Evolutionary conservation across 2,329 filamentous ascomycete species (phyloP).

Genomic region (Neofusicoccum sp.): DNA sequence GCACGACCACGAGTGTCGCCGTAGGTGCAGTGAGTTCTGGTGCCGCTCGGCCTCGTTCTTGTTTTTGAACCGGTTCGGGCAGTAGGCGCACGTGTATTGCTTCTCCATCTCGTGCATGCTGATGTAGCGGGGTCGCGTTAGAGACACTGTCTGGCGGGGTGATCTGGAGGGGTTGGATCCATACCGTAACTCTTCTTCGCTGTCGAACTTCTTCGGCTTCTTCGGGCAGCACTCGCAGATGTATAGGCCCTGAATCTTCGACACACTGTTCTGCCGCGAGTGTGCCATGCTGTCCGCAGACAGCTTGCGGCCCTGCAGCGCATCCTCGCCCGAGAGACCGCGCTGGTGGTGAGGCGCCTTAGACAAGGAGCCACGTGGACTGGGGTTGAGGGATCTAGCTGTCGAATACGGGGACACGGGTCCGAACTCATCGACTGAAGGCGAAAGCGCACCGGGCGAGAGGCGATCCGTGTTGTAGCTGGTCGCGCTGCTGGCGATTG

Average conservation of each 20-base stretch:
- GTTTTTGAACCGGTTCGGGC: conserved; percentile 95
- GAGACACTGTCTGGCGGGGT: neutral
- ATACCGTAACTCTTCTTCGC: conserved; percentile 78
- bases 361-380: conserved; percentile 40
- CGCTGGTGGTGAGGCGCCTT: conserved; percentile 40
- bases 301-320: conserved; percentile 45
- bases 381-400: conserved; percentile 45
- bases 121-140: conserved; percentile 20
- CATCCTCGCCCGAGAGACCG: conserved; percentile 36
- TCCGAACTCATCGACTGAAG: conserved; percentile 54
- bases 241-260: conserved; percentile 57
- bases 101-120: conserved; percentile 92
- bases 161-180: conserved; percentile 28
- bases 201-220: conserved; percentile 94
- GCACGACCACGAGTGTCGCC: conserved; percentile 95
- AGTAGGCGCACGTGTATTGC: conserved; percentile 91
- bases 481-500: conserved; percentile 63
- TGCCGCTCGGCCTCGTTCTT: conserved; percentile 97
- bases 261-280: conserved; percentile 49
- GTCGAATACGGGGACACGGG: conserved; percentile 56
- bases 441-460: conserved; percentile 61
- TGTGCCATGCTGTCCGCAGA: conserved; percentile 45
- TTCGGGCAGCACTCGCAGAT: conserved; percentile 96
- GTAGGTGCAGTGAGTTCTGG: conserved; percentile 89
- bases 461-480: conserved; percentile 61